Evolutionary conservation across 2,329 filamentous ascomycete species (phyloP).

Genomic region (Hawksworthiomyces lignivorus): DNA sequence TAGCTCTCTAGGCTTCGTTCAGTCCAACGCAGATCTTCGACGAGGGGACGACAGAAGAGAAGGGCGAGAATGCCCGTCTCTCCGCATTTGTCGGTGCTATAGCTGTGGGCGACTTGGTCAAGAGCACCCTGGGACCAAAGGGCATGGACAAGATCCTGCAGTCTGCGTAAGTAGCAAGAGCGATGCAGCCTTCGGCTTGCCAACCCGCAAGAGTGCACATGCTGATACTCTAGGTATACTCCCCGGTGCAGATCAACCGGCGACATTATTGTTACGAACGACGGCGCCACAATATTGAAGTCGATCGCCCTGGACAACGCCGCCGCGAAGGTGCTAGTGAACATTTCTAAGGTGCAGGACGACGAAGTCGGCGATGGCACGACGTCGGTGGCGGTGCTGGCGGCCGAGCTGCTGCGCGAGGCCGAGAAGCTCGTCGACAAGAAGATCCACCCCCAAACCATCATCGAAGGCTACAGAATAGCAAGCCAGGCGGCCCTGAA

Average conservation of each 20-base stretch:
- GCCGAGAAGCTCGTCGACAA: slow-evolving; percentile 95
- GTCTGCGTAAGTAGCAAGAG: slow-evolving; percentile 76
- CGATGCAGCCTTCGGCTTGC: too few relatives aligned
- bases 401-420: slow-evolving; percentile 89
- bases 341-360: slow-evolving; percentile 98
- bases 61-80: slow-evolving; percentile 97
- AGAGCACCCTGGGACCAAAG: slow-evolving; percentile 94
- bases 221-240: too few relatives aligned
- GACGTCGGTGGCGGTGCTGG: slow-evolving; percentile 92
- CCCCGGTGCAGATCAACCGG: slow-evolving; percentile 71
- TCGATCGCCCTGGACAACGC: slow-evolving; percentile 98
- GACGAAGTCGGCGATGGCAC: slow-evolving; percentile 98
- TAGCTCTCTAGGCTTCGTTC: slow-evolving; percentile 55
- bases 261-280: slow-evolving; percentile 97
- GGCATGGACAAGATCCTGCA: slow-evolving; percentile 99
- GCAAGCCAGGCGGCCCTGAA: slow-evolving; percentile 81
- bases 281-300: slow-evolving; percentile 96
- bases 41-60: slow-evolving; percentile 94
- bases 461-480: slow-evolving; percentile 98
- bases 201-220: too few relatives aligned
- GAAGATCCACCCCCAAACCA: slow-evolving; percentile 98
- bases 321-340: slow-evolving; percentile 94
- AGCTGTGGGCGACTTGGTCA: slow-evolving; percentile 92
- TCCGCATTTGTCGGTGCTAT: slow-evolving; percentile 98
- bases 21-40: slow-evolving; percentile 98